Percentiles rank a stretch among this genome's conserved stretches.
Evolutionary conservation across 768 basidiomycete genomes (phyloP).

Genomic region (Russula foetens): DNA sequence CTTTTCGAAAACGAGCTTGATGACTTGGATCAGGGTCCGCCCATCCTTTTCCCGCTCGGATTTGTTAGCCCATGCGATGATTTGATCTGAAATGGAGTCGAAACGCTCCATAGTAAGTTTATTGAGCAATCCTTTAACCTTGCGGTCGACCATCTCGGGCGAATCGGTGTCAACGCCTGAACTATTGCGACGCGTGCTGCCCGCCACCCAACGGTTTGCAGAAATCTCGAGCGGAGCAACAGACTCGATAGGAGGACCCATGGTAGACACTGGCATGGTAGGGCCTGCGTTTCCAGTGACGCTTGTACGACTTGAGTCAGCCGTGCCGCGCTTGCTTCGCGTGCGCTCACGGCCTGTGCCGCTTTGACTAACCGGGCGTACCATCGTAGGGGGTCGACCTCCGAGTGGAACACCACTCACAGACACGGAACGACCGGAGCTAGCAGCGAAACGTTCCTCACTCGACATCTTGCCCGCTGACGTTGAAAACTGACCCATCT

Average conservation of each 20-base stretch:
- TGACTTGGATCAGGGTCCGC: constrained; percentile 90
- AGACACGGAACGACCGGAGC: constrained; percentile 44
- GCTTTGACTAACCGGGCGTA: constrained; percentile 48
- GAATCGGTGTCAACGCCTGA: constrained; percentile 48
- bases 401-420: constrained; percentile 47
- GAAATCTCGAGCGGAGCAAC: constrained; percentile 69
- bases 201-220: constrained; percentile 78
- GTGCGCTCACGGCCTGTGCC: constrained; percentile 51
- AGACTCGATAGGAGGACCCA: constrained; percentile 44
- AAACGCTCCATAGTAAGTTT: constrained; percentile 97
- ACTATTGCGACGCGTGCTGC: constrained; percentile 37
- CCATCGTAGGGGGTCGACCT: constrained; percentile 49
- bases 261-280: constrained; percentile 21
- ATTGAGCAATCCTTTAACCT: constrained; percentile 88
- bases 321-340: constrained; percentile 79
- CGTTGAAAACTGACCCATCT: constrained; percentile 67
- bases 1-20: constrained; percentile 93
- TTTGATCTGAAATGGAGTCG: constrained; percentile 91
- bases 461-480: constrained; percentile 50
- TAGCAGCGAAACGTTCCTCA: constrained; percentile 52
- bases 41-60: constrained; percentile 90
- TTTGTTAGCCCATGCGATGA: constrained; percentile 92
- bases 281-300: constrained; percentile 27
- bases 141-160: constrained; percentile 84
- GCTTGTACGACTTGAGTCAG: constrained; percentile 53